Evolutionary conservation across 2,329 filamentous ascomycete genomes (phyloP).

Genomic region (Hypoxylon sp.): DNA sequence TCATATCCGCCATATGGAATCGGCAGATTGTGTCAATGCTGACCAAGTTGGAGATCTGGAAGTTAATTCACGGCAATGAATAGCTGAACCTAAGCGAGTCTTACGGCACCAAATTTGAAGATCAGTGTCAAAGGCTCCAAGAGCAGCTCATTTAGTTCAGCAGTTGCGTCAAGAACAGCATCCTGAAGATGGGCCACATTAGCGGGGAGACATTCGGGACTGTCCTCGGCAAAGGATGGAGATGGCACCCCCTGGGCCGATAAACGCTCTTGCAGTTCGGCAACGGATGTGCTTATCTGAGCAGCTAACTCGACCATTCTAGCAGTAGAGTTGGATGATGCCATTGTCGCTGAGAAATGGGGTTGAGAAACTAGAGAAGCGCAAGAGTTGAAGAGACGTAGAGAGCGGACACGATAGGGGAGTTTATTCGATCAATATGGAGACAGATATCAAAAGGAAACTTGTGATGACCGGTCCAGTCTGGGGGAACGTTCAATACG

Average conservation of each 20-base stretch:
- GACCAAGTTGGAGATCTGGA: slow-evolving; percentile 36
- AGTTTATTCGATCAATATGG: too few species aligned
- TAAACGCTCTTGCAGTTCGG: slow-evolving; percentile 25
- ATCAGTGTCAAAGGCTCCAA: slow-evolving; percentile 67
- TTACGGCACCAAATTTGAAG: slow-evolving; percentile 44
- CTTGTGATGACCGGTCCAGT: too few species aligned
- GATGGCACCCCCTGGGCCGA: slow-evolving; percentile 30
- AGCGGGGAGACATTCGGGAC: slow-evolving; percentile 36
- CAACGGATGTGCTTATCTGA: slow-evolving; percentile 23
- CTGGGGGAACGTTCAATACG: too few species aligned
- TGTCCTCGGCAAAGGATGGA: slow-evolving; percentile 44
- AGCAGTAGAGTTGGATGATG: too few species aligned
- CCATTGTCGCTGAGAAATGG: too few species aligned
- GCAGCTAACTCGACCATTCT: slow-evolving; percentile 20
- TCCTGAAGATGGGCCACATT: slow-evolving; percentile 32
- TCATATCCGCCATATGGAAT: slow-evolving; percentile 47
- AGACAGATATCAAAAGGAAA: too few species aligned
- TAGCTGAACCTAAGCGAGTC: slow-evolving; percentile 11
- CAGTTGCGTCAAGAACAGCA: slow-evolving; percentile 45
- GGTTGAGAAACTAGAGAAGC: too few species aligned
- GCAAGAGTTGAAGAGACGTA: too few species aligned
- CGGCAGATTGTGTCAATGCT: slow-evolving; percentile 49
- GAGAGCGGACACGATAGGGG: too few species aligned
- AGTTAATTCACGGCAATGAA: slow-evolving; percentile 21
- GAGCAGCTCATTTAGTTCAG: slow-evolving; percentile 45